Base-by-base conservation (phyloP, 192 early-diverging fungal species). In the Helicostylum pulchrum region DNA sequence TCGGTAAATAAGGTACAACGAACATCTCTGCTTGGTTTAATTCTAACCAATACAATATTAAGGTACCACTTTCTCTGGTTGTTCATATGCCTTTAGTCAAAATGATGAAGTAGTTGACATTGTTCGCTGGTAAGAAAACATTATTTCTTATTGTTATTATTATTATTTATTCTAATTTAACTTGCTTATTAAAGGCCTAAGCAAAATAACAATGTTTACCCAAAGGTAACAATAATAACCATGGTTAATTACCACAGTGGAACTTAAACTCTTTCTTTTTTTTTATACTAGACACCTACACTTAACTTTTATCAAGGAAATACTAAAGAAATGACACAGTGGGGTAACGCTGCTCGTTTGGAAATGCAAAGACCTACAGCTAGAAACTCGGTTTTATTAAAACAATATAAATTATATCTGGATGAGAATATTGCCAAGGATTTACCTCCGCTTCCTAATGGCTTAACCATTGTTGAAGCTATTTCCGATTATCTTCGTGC, bases 21-120 rank as follows among this genome's bases (percentile, higher is more conserved):
- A 59, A 59, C 20, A 19, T 57, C 10, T 15, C n/a, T n/a, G n/a
- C n/a, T 36, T 34, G 8, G 15, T 12, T 32, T 56, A 15, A 39
- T 56, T 15, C 19, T 39, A 56, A 39, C 14, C 8, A 5, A 36
- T n/a, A 11, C 32, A 14, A 17, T n/a, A 19, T 46, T 52, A 21
- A 64, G 80, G 80, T 68, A 82, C 77, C 43, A 82, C 80, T 1
- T 82, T 75, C 54, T 78, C 74, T 17, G 77, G 77, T 20, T 76
- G 75, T 48, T 75, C 80, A 3, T 78, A 82, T 62, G 72, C 77
- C 17, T 82, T 78, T 70, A 67, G 74, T 19, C 76, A 76, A 31
- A 82, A 78, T 50, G 80, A 78, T 46, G 77, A 82, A 67, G 80
- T 82, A 10, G 63, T 78, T 12, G 80, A 82, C 60, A 78, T 78